Evolutionary conservation across 305 asterid genomes (phyloP).

Genomic region (Fraxinus floribunda): DNA sequence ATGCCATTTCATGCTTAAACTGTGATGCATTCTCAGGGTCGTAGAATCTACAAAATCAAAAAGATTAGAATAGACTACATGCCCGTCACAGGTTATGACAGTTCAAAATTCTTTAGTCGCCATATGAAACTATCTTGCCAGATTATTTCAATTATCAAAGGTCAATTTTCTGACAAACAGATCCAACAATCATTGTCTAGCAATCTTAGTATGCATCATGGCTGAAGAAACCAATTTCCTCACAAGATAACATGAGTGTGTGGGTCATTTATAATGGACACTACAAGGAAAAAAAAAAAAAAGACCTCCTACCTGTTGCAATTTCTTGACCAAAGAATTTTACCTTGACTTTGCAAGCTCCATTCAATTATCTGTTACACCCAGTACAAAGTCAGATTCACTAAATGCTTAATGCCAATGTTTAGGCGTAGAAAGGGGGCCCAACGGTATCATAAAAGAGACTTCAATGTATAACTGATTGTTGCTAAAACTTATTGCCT

Average conservation of each 20-base stretch:
- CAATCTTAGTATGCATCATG: background rate
- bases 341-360: slow-evolving; percentile 98
- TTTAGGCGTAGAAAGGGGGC: background rate
- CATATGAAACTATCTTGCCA: background rate
- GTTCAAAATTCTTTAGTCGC: background rate
- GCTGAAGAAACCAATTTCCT: background rate
- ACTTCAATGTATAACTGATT: slow-evolving; percentile 26
- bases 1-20: slow-evolving; percentile 74
- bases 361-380: slow-evolving; percentile 78
- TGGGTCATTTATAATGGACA: background rate
- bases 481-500: slow-evolving; percentile 50
- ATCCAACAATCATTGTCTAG: background rate
- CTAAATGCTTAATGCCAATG: background rate
- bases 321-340: slow-evolving; percentile 82
- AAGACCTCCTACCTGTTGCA: slow-evolving; percentile 62
- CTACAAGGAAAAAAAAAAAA: background rate
- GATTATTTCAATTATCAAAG: background rate
- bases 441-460: slow-evolving; percentile 12
- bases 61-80: background rate
- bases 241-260: background rate
- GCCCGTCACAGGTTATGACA: background rate
- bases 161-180: background rate
- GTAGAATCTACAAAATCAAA: slow-evolving; percentile 51
- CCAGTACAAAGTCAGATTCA: slow-evolving; percentile 31
- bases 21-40: slow-evolving; percentile 43